Evolutionary conservation across 1,284 basidiomycete genomes (phyloP).

Genomic region (Irpex lacteus): DNA sequence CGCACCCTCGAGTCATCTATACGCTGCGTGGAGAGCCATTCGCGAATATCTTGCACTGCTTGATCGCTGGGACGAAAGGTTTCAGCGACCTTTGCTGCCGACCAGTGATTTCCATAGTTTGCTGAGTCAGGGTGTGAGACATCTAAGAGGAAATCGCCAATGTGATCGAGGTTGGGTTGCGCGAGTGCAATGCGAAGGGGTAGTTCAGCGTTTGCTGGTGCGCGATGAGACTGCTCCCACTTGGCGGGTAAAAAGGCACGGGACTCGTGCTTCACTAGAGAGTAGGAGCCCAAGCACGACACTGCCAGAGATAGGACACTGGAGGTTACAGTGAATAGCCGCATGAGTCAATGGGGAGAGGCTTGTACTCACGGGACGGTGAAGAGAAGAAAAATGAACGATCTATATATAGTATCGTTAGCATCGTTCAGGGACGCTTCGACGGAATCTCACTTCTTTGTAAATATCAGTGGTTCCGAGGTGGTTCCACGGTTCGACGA

Average conservation of each 20-base stretch:
- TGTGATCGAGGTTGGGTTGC: constrained; percentile 40
- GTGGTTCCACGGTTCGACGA: too few relatives aligned
- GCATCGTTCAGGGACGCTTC: background rate
- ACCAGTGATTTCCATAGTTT: constrained; percentile 44
- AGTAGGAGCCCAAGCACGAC: constrained; percentile 33
- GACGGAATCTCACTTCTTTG: too few relatives aligned
- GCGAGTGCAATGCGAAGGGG: constrained; percentile 45
- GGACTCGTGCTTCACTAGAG: constrained; percentile 2
- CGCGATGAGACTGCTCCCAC: constrained; percentile 15
- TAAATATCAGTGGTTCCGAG: too few relatives aligned
- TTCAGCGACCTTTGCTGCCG: constrained; percentile 31
- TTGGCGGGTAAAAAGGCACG: background rate
- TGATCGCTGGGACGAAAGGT: constrained; percentile 43
- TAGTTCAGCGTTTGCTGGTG: constrained; percentile 29
- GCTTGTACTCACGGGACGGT: background rate
- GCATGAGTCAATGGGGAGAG: too few relatives aligned
- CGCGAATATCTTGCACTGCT: constrained; percentile 37
- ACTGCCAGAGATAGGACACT: constrained; percentile 16
- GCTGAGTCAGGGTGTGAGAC: constrained; percentile 43
- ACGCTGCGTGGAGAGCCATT: constrained; percentile 26
- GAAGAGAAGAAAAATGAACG: background rate
- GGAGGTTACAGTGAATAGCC: background rate
- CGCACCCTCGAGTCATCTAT: constrained; percentile 30
- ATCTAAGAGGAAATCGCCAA: constrained; percentile 41
- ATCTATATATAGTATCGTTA: background rate